These are phyloP conservation scores for Candida taoyuanica DNA, from an alignment of 805 yeast genomes.

Conservation along the genomic window DNA sequence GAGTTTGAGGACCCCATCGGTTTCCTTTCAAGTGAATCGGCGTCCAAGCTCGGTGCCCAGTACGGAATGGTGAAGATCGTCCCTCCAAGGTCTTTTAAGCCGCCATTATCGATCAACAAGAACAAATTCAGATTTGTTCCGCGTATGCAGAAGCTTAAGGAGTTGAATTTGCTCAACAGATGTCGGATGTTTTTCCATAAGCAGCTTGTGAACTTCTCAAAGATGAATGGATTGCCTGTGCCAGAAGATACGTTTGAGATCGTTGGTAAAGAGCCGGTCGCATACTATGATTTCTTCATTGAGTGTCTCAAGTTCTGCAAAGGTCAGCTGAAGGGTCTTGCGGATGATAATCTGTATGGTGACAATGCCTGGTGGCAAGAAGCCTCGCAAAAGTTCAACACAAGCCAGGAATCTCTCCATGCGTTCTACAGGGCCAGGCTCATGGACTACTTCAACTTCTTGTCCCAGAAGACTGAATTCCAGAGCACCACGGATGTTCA, in stretches of 20 bases:
- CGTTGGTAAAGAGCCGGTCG: constrained; percentile 18
- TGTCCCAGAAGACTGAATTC: constrained; percentile 26
- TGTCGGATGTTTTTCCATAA: constrained; percentile 57
- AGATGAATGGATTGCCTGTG: constrained; percentile 33
- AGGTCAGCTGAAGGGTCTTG: constrained; percentile 1
- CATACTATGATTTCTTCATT: constrained; percentile 38
- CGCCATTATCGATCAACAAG: constrained; percentile 50
- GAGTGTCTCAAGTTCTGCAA: constrained; percentile 26
- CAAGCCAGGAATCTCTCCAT: not conserved
- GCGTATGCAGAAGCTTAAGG: constrained; percentile 61
- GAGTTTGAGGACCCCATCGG: constrained; percentile 62
- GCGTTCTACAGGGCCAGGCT: constrained; percentile 26
- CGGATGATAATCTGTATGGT: not conserved
- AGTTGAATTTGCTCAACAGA: constrained; percentile 58
- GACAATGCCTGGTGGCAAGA: constrained; percentile 4
- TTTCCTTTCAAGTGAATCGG: constrained; percentile 51
- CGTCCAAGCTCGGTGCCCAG: constrained; percentile 40
- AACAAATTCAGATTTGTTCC: constrained; percentile 59
- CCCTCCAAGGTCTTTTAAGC: constrained; percentile 52
- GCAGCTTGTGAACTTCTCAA: constrained; percentile 54
- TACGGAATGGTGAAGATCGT: constrained; percentile 75
- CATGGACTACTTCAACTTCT: constrained; percentile 30
- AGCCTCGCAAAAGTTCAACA: not conserved
- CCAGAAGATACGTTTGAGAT: constrained; percentile 14
- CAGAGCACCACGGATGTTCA: constrained; percentile 23